These are phyloP conservation scores for Septoria petroselini DNA, from an alignment of 2,329 filamentous ascomycete species.

Conservation along the genomic window DNA sequence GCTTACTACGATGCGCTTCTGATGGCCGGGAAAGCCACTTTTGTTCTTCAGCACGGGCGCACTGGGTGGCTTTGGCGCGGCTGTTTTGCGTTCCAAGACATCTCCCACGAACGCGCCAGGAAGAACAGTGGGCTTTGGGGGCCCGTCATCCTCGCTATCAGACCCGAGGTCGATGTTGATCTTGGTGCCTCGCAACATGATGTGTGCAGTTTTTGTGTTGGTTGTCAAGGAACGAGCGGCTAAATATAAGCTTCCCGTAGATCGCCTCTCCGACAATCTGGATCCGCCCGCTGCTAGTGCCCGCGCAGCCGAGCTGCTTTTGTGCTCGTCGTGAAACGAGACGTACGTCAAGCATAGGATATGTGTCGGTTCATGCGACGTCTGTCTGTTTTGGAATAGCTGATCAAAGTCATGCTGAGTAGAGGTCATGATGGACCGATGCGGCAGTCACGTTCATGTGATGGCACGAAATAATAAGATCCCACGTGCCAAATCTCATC, in stretches of 20 bases:
- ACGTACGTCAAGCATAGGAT: too few relatives aligned
- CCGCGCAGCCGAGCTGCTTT: too few relatives aligned
- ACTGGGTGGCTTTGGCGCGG: constrained; percentile 58
- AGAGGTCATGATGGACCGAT: too few relatives aligned
- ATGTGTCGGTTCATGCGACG: too few relatives aligned
- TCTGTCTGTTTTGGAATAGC: too few relatives aligned
- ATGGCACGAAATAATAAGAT: too few relatives aligned
- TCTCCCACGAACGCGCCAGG: constrained; percentile 61
- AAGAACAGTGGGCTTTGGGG: constrained; percentile 12
- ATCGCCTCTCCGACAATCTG: not conserved
- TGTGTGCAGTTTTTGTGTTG: constrained; percentile 5
- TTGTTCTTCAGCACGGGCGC: constrained; percentile 58
- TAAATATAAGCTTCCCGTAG: not conserved
- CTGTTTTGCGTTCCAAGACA: constrained; percentile 69
- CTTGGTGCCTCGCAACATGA: constrained; percentile 55
- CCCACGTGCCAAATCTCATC: too few relatives aligned
- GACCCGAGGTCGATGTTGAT: constrained; percentile 59
- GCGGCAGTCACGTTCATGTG: too few relatives aligned
- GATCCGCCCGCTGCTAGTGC: not conserved
- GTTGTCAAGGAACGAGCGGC: not conserved
- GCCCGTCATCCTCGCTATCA: constrained; percentile 36
- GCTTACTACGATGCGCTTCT: constrained; percentile 69
- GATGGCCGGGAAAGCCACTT: constrained; percentile 82
- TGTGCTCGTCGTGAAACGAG: too few relatives aligned
- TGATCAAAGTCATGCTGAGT: too few relatives aligned